Conservation (phyloP, 305 asterid genomes). For the Euphrasia arctica region DNA sequence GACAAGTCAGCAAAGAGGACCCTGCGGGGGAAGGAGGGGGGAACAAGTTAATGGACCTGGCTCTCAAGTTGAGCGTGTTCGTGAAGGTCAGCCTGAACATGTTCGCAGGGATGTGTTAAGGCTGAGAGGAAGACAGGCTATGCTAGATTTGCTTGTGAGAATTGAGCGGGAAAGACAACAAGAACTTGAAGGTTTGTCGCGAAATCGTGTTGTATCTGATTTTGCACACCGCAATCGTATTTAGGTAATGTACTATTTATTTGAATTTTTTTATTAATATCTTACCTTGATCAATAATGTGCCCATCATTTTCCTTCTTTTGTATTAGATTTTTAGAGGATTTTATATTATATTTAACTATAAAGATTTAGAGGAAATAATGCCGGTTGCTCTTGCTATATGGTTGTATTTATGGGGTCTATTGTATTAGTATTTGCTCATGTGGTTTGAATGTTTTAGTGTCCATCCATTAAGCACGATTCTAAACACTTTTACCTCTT, state of each 20-base stretch:
- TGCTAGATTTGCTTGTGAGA: slow-evolving; percentile 83
- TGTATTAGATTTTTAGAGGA: not conserved
- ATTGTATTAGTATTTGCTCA: not conserved
- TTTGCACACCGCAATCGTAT: slow-evolving; percentile 94
- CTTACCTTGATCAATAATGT: slow-evolving; percentile 29
- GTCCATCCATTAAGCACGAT: not conserved
- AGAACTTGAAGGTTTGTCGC: slow-evolving; percentile 76
- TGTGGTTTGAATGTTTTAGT: not conserved
- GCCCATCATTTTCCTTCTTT: slow-evolving; percentile 35
- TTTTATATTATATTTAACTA: slow-evolving; percentile 13
- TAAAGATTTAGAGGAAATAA: not conserved
- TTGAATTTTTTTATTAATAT: too few relatives aligned
- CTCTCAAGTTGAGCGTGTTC: slow-evolving; percentile 47
- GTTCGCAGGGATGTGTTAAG: slow-evolving; percentile 76
- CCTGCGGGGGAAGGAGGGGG: slow-evolving; percentile 55
- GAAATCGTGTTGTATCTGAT: slow-evolving; percentile 89
- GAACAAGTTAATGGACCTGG: slow-evolving; percentile 38
- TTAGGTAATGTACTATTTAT: slow-evolving; percentile 42
- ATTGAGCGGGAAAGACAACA: slow-evolving; percentile 78
- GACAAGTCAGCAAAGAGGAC: slow-evolving; percentile 88
- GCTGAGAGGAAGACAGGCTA: slow-evolving; percentile 84
- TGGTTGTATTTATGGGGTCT: not conserved
- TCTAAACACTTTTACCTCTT: slow-evolving; percentile 12
- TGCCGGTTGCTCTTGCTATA: not conserved
- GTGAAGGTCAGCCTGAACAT: slow-evolving; percentile 77